Percentiles rank a stretch among this genome's conserved stretches.
phyloP scores from a whole-genome alignment of 2,329 filamentous ascomycete species.

The Conoideocrella luteorostrata region DNA sequence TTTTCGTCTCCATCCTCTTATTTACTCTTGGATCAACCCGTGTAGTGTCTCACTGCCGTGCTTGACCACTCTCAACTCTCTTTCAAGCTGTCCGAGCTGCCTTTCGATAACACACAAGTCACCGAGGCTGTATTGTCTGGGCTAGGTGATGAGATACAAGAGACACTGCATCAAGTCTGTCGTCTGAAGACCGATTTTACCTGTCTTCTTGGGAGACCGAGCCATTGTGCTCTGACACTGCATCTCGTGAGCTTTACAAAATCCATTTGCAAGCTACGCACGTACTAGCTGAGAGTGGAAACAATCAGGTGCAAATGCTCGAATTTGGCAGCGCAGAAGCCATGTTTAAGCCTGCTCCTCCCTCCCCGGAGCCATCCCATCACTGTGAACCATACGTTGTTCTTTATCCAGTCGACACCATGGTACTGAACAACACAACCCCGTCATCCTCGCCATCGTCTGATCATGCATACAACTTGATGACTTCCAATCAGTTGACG shows the following conservation, averaged over 20 bases:
- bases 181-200: conserved; percentile 8
- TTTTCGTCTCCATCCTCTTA: not conserved
- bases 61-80: not conserved
- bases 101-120: not conserved
- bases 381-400: conserved; percentile 17
- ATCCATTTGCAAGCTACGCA: conserved; percentile 14
- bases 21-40: not conserved
- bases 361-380: conserved; percentile 15
- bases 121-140: not conserved
- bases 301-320: conserved; percentile 21
- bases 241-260: conserved; percentile 27
- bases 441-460: conserved; percentile 19
- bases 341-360: conserved; percentile 18
- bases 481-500: conserved; percentile 10
- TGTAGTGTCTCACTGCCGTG: conserved; percentile 1
- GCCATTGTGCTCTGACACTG: conserved; percentile 21
- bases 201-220: conserved; percentile 19
- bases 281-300: conserved; percentile 21
- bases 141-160: not conserved
- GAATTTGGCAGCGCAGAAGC: conserved; percentile 20
- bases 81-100: conserved; percentile 4
- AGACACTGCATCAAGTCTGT: not conserved
- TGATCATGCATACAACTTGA: conserved; percentile 8
- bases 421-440: conserved; percentile 6
- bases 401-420: not conserved